Base-by-base conservation (phyloP, 371 early-diverging fungal species). In the Actinomortierella wolfii region DNA sequence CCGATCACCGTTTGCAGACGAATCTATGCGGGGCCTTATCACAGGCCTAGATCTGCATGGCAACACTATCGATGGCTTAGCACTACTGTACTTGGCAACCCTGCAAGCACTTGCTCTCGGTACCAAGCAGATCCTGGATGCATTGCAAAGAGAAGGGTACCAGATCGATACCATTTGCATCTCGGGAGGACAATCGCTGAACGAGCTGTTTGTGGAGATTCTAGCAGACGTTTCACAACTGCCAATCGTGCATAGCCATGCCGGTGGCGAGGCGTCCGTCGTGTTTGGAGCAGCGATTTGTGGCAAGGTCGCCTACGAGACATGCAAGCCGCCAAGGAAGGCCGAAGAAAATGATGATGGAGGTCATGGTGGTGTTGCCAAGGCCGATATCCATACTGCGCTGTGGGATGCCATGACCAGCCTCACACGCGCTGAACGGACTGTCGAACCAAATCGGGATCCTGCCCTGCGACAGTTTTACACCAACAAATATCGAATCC, bases 1-100 rank as follows among this genome's bases (percentile, higher is more conserved):
- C 57, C 83, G 92, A 5, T 87, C 89, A 1, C 91, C 92, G 0
- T 65, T 89, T 18, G 86, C 89, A 0, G 90, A 92, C 57, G 83
- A 90, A 29, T 66, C 78, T 7, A 61, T 90, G 49, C 80, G 87
- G 15, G 92, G 92, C 2, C 78, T 76, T 1, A 77, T 89, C 28
- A 79, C 82, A 3, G 91, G 92, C 15, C 64, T 85, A 13, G 78
- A 85, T 8, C 71, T 88, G 21, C 86, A 88, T 61, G 73, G 74
- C 21, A 45, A 66, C 41, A 80, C 77, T 34, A 56, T 86, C 4
- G 79, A 86, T 46, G 82, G 82, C 7, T 78, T 92, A 9, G 88
- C 88, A 0, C 48, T 78, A 1, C 66, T 79, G 1, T 92, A 92
- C 58, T 64, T 87, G 25, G 89, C 92, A 0, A 81, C 86, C 0